A percentile compares a stretch with the other conserved stretches of the same genome.
phyloP scores from a whole-genome alignment of 2,329 filamentous ascomycete species.

The Ambrosiella beaveri region DNA sequence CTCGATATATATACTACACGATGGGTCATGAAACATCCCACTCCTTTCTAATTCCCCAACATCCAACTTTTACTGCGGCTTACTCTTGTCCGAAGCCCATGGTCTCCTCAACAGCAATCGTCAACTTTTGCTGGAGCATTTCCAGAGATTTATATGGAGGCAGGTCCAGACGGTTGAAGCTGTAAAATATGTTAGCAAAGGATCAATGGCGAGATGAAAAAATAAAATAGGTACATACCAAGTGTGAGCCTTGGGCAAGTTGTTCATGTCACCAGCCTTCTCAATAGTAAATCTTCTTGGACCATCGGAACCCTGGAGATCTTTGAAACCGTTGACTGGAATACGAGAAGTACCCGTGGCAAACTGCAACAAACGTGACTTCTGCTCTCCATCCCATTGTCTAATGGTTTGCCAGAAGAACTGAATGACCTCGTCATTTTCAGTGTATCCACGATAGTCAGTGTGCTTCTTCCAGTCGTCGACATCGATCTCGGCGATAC shows the following conservation, averaged over 20 bases:
- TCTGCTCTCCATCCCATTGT: constrained; percentile 95
- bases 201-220: constrained; percentile 3
- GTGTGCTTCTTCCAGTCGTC: constrained; percentile 99
- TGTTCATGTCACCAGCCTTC: constrained; percentile 79
- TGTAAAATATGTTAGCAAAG: constrained; percentile 21
- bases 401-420: constrained; percentile 98
- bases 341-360: constrained; percentile 95
- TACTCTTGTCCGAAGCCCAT: constrained; percentile 98
- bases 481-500: constrained; percentile 98
- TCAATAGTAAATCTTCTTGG: constrained; percentile 94
- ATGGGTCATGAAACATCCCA: neutral
- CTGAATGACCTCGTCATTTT: constrained; percentile 90
- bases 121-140: constrained; percentile 71
- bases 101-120: constrained; percentile 94
- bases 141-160: constrained; percentile 86
- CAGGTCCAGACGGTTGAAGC: constrained; percentile 93
- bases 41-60: neutral
- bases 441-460: constrained; percentile 95
- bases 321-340: constrained; percentile 98
- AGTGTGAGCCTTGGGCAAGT: constrained; percentile 91
- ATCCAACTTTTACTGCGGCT: neutral
- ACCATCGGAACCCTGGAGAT: constrained; percentile 90
- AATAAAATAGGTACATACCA: constrained; percentile 47
- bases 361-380: constrained; percentile 88
- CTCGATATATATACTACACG: neutral